phyloP scores from a whole-genome alignment of 2,329 filamentous ascomycete species.

The Tolypocladium album region DNA sequence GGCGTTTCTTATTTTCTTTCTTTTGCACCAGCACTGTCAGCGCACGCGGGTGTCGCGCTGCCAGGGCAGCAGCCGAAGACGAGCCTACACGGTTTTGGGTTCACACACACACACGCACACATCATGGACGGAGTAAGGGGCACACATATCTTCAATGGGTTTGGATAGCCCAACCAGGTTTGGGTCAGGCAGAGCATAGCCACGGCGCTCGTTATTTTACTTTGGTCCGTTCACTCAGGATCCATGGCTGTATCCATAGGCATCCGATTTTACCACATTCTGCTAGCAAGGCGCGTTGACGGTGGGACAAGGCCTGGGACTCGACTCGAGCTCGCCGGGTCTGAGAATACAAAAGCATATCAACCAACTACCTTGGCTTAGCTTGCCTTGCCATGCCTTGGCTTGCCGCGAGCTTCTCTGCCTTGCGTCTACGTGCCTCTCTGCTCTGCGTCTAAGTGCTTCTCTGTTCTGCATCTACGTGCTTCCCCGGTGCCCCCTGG shows the following conservation, averaged over 20 bases:
- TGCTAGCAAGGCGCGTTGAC: background rate
- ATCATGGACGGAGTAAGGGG: background rate
- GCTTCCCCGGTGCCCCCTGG: background rate
- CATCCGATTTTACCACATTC: background rate
- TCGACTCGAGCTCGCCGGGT: background rate
- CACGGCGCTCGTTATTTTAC: background rate
- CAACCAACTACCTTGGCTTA: too few species aligned
- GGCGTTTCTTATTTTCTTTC: background rate
- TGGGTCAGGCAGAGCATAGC: background rate
- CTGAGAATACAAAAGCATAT: background rate
- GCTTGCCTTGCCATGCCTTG: background rate
- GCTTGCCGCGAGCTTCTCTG: background rate
- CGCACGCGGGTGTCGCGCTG: background rate
- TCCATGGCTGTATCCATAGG: background rate
- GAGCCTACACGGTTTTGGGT: background rate
- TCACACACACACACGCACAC: background rate
- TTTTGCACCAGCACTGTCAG: background rate
- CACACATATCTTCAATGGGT: background rate
- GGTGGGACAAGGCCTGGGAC: background rate
- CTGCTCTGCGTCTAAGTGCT: background rate
- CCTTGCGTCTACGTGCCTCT: too few species aligned
- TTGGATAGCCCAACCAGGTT: background rate
- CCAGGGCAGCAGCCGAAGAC: background rate
- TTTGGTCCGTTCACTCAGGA: background rate
- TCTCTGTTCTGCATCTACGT: too few species aligned